These are phyloP conservation scores for Dactylellina sp. DNA, from an alignment of 2,329 filamentous ascomycete species.

Conservation along the genomic window DNA sequence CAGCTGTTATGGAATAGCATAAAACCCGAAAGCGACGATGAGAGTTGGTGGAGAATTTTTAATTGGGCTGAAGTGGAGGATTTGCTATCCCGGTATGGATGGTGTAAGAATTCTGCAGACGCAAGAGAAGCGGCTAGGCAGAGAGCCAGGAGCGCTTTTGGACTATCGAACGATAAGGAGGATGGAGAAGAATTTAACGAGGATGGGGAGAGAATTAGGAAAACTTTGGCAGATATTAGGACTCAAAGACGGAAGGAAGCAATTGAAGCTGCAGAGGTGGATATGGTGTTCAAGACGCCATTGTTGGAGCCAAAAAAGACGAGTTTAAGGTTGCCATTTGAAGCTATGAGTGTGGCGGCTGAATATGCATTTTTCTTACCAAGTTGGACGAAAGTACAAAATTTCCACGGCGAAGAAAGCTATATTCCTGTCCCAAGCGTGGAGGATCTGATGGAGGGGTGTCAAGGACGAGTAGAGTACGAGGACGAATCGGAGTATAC, in stretches of 20 bases:
- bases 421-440: slow-evolving; percentile 61
- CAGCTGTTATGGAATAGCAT: slow-evolving; percentile 58
- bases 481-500: slow-evolving; percentile 86
- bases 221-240: slow-evolving; percentile 44
- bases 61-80: slow-evolving; percentile 61
- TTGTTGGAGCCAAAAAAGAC: slow-evolving; percentile 26
- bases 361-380: slow-evolving; percentile 80
- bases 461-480: slow-evolving; percentile 62
- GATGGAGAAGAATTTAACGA: slow-evolving; percentile 30
- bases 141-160: slow-evolving; percentile 30
- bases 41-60: slow-evolving; percentile 44
- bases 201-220: slow-evolving; percentile 36
- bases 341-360: slow-evolving; percentile 65
- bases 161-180: slow-evolving; percentile 13
- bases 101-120: slow-evolving; percentile 48
- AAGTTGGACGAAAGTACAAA: slow-evolving; percentile 47
- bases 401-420: slow-evolving; percentile 22
- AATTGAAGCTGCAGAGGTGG: slow-evolving; percentile 22
- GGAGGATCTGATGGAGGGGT: slow-evolving; percentile 66
- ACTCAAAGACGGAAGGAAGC: slow-evolving; percentile 33
- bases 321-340: slow-evolving; percentile 35
- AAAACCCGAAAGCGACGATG: slow-evolving; percentile 36
- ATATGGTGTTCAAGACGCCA: slow-evolving; percentile 39
- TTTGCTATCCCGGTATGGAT: slow-evolving; percentile 43
- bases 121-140: slow-evolving; percentile 37